A percentile compares a stretch with the other conserved stretches of the same genome.
phyloP scores from a whole-genome alignment of 2,329 filamentous ascomycete species.

The Ceratocystis smalleyi region DNA sequence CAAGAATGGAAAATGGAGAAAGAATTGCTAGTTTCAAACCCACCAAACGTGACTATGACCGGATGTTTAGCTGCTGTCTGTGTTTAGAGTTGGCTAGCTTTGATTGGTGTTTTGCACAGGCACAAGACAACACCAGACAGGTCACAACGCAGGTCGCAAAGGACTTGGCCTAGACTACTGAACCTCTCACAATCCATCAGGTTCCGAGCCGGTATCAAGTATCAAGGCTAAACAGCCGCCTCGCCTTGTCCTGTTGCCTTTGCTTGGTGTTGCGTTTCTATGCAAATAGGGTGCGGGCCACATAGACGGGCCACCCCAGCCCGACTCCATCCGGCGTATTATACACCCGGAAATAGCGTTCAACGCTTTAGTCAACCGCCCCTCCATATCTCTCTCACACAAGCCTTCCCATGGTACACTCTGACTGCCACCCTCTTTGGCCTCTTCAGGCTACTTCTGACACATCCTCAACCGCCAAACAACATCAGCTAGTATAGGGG shows the following conservation, averaged over 20 bases:
- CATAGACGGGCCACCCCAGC: neutral
- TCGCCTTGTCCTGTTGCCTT: no score
- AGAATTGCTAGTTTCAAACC: neutral
- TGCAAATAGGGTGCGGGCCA: neutral
- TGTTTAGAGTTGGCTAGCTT: neutral
- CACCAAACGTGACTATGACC: neutral
- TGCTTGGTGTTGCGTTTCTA: neutral
- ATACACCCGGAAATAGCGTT: neutral
- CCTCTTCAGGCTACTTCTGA: neutral
- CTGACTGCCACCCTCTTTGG: neutral
- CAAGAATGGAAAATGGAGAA: slow-evolving; percentile 1
- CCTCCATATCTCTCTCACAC: neutral
- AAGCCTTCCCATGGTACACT: neutral
- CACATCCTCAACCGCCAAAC: neutral
- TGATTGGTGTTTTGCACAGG: neutral
- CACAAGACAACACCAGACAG: neutral
- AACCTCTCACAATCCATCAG: neutral
- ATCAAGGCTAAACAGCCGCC: no score
- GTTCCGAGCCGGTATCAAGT: neutral
- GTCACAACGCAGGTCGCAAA: no score
- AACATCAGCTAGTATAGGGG: neutral
- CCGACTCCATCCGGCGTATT: neutral
- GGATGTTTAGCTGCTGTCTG: neutral
- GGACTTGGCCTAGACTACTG: no score
- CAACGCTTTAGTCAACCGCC: neutral